Evolutionary conservation across 441 rosid species (phyloP), one percentile per base, ranked within the genome.

Genomic region (Euphorbia neoarborescens): DNA sequence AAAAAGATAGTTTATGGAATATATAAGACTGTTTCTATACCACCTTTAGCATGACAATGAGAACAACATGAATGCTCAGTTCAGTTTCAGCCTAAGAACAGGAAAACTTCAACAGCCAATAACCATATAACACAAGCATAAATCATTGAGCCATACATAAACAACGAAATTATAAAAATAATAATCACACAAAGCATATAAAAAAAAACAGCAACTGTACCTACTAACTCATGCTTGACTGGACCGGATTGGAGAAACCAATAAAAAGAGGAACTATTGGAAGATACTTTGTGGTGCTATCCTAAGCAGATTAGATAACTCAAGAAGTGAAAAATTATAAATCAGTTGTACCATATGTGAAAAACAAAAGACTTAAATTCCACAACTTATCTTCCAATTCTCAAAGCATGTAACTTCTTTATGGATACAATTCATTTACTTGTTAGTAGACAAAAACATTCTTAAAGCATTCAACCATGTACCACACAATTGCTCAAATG

Each of bases 1-100:
- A 48, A 61, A 73, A 71, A 65, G 66, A 22, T 57, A 34, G 67
- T 48, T 27, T 20, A 30, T 3, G 19, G 51, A 46, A 46, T 14
- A 46, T 15, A 46, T 44, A 44, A 10, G 15, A 44, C 13, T 24
- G 32, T 22, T 8, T 69, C 8, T 54, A 68, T 2, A 1, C 24
- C 44, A 70, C 11, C 28, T 57, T 34, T 46, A 32, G 11, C 38
- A 35, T 50, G 27, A 48, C 10, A 40, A 44, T 32, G 59, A n/a
- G 38, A 70, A 48, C 11, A 61, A 7, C 17, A 46, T 5, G 59
- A 38, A 37, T 37, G n/a, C 25, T 28, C 50, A 63, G 9, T 27
- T 40, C 62, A 37, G 63, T 34, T 65, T 65, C 42, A 25, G 24
- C 40, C 10, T 10, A 22, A 9, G 19, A 65, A 28, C 58, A 46